Percentiles rank a stretch among this genome's conserved stretches.
phyloP scores from a whole-genome alignment of 1,284 basidiomycete genomes.

The Microbotryomycetes sp. region DNA sequence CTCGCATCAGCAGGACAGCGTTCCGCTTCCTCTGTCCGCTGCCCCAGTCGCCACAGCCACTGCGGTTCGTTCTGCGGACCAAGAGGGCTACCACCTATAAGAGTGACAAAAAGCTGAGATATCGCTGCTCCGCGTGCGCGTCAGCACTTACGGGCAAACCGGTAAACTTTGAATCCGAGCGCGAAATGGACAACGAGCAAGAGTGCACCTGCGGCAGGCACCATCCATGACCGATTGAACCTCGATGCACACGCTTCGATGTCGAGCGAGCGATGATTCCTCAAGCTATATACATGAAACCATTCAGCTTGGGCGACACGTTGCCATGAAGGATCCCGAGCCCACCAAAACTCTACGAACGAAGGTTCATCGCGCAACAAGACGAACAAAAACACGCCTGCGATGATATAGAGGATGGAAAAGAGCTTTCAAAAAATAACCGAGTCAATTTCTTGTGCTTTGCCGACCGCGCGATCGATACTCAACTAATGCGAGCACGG shows the following conservation, averaged over 20 bases:
- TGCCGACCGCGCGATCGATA: too few relatives aligned
- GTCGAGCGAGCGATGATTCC: not conserved
- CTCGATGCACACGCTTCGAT: not conserved
- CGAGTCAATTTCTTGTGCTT: not conserved
- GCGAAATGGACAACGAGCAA: slow-evolving; percentile 2
- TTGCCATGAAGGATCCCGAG: not conserved
- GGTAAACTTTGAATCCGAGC: slow-evolving; percentile 20
- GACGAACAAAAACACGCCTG: slow-evolving; percentile 10
- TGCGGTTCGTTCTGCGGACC: not conserved
- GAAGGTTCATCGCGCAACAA: slow-evolving; percentile 6
- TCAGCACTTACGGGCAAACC: slow-evolving; percentile 11
- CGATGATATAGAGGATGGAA: slow-evolving; percentile 3
- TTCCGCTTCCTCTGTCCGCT: too few relatives aligned
- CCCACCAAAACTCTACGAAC: slow-evolving; percentile 19
- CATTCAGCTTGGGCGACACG: not conserved
- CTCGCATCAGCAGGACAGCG: not conserved
- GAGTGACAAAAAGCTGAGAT: too few relatives aligned
- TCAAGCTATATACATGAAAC: not conserved
- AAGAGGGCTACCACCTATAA: not conserved
- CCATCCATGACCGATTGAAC: slow-evolving; percentile 11
- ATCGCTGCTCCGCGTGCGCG: too few relatives aligned
- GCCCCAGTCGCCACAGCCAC: not conserved
- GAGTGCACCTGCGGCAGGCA: not conserved
- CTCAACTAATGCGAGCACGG: not conserved
- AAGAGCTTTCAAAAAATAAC: slow-evolving; percentile 1